Base-by-base conservation (phyloP, 805 yeast genomes). In the Metschnikowia kofuensis region DNA sequence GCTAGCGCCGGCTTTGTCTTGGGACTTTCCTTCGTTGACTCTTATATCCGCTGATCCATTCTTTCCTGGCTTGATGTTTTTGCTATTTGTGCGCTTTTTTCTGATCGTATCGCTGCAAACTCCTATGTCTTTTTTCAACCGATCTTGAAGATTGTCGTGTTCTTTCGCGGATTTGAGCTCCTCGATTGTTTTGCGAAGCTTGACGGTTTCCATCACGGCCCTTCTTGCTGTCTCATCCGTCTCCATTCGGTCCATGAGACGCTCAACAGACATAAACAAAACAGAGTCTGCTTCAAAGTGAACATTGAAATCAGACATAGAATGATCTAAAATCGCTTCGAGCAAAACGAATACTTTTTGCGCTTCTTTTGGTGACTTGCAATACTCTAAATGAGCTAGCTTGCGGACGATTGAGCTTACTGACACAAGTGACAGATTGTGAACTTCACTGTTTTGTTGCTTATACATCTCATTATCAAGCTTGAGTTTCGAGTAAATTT, bases 191-290 rank as follows among this genome's bases (percentile, higher is more conserved):
- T 60, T 56, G 11, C 54, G 48, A 41, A 71, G 54, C 30, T 58
- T 63, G 10, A 60, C 57, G 0, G 67, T 53, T 44, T 69, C 73
- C 44, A 67, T 52, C 7, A 69, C 60, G 2, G 74, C 72, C 45
- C 67, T 55, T 47, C 65, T 55, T 5, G 72, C 70, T 3, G 65
- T 67, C 31, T 69, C 70, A 44, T 69, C 74, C 3, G 72, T 61
- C 7, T 60, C 57, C 48, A 68, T 48, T 34, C 69, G 57, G 45
- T 70, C 72, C 61, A 69, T 62, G 16, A 69, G 53, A 34, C 68
- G 57, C 40, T 69, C 74, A 14, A 73, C 63, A 1, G 72, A 56
- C 42, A 62, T 60, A 44, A 61, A 62, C 29, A 69, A 53, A 2
- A 63, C 67, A n/a, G 68, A 51, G 15, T 57, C 60, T 1, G 50